These are phyloP conservation scores for Aspergillus ochraceoroseus DNA, from an alignment of 2,329 filamentous ascomycete genomes.

Conservation along the genomic window DNA sequence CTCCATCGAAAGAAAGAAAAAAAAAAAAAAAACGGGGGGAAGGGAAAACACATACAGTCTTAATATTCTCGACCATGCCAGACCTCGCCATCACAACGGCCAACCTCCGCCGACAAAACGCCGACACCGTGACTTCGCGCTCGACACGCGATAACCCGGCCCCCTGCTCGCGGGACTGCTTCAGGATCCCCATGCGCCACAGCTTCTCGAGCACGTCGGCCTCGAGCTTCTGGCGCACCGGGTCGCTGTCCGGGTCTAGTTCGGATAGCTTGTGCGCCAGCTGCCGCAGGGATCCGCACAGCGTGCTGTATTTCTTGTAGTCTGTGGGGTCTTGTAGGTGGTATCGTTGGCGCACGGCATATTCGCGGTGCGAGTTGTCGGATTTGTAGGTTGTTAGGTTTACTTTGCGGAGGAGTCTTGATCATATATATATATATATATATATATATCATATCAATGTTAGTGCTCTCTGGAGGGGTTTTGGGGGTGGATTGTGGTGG, in stretches of 20 bases:
- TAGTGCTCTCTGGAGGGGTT: slow-evolving; percentile 12
- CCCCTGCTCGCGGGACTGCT: slow-evolving; percentile 68
- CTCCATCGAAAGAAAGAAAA: slow-evolving; percentile 1
- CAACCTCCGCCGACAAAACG: slow-evolving; percentile 76
- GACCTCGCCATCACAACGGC: slow-evolving; percentile 87
- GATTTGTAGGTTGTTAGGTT: slow-evolving; percentile 93
- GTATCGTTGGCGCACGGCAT: slow-evolving; percentile 74
- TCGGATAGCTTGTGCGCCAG: slow-evolving; percentile 82
- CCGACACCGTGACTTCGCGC: slow-evolving; percentile 79
- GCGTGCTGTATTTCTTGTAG: slow-evolving; percentile 63
- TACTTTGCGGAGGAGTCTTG: slow-evolving; percentile 71
- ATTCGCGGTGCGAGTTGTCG: slow-evolving; percentile 80
- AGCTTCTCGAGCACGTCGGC: slow-evolving; percentile 84
- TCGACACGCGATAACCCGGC: slow-evolving; percentile 68
- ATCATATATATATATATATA: neutral
- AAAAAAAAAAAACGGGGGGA: slow-evolving; percentile 11
- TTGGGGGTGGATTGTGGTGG: neutral
- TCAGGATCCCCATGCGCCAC: slow-evolving; percentile 82
- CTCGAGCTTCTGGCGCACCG: slow-evolving; percentile 77
- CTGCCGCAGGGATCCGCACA: slow-evolving; percentile 79
- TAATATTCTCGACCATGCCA: slow-evolving; percentile 86
- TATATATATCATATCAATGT: too few species aligned
- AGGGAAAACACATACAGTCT: slow-evolving; percentile 54
- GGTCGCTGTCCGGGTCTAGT: slow-evolving; percentile 70
- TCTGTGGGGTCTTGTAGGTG: slow-evolving; percentile 85